Evolutionary conservation across 768 basidiomycete species (phyloP), one percentile per base, ranked within the genome.

Genomic region (Lactarius sp.): DNA sequence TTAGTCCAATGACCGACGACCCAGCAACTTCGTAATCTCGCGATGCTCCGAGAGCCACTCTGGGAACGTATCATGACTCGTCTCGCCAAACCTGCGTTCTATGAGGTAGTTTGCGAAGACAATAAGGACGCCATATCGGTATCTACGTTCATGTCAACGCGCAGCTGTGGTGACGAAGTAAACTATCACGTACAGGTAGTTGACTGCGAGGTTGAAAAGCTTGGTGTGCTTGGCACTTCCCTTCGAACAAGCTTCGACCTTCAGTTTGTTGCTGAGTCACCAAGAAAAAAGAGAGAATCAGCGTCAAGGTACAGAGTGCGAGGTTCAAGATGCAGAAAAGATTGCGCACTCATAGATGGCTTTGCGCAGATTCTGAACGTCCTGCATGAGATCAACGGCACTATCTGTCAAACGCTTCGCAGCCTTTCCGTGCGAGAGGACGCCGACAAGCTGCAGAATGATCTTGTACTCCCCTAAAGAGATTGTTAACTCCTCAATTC

Each of bases 31-130:
- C 6, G 86, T 85, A 56, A 97, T 94, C 76, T 97, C 94, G 56
- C 92, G 79, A 70, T 85, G 92, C 71, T 89, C 87, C 56, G 78
- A 80, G 59, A 95, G 79, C 94, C 94, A 96, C 49, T 80, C 80
- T 2, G 90, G 85, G 76, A 97, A 96, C 2, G 86, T 83, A 49
- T 72, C 72, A 13, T 71, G 72, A 54, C 76, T 66, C 12, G 66
- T 76, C 37, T 76, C 75, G 68, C 77, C 77, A 66, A 77, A 76
- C 54, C 75, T 73, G 66, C 71, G 73, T 74, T 96, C 94, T 57
- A 98, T 86, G 68, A 98, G 80, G 73, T 96, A 98, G 73, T 97
- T 94, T 53, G 97, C 90, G 63, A 99, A 92, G 5, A 92, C 92
- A 69, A 98, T 96, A 39, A 97, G 79, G 4, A 91, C 86, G 7